Base-by-base conservation (phyloP, 2,329 filamentous ascomycete species). In the Colletotrichum liriopes region DNA sequence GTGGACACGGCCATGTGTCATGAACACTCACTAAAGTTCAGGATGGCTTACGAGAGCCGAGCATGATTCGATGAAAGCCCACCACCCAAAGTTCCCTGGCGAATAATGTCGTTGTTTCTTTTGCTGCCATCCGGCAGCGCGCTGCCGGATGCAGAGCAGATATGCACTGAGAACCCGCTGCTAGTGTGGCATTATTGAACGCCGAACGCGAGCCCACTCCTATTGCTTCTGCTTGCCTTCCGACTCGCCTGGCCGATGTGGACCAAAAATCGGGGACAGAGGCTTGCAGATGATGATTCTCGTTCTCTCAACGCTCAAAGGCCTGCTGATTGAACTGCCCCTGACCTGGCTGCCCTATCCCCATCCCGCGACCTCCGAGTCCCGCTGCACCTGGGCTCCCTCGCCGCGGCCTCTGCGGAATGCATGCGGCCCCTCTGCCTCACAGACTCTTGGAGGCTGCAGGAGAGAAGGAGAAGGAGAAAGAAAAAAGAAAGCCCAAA, bases 321-420 rank as follows among this genome's bases (percentile, higher is more conserved):
- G 51, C 49, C 37, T 26, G 39, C 47, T 65, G 60, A 52, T 59
- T 65, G 54, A 56, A 41, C 64, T 8, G 68, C 66, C 66, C 61
- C 68, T 68, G 65, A 71, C 68, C 65, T 18, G 41, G 68, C 65
- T n/a, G 51, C 65, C 62, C 43, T 71, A 67, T 32, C 61, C 23
- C 49, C 49, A 64, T 64, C 47, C 66, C 59, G 69, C 60, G 47
- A 69, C 41, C 43, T 60, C 69, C 69, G 59, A 69, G 54, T 64
- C 54, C 39, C 45, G 52, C 52, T 52, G 20, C 23, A 6, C 8
- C 49, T 29, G 49, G 49, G 52, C 32, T 64, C 37, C 43, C 43
- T 54, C 32, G 55, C 41, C 5, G 9, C 20, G 2, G 2, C 35
- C 12, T 37, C 20, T 16, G 12, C n/a, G 35, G 14, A 60, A 12